Evolutionary conservation across 2,329 filamentous ascomycete genomes (phyloP), one percentile per base, ranked within the genome.

Genomic region (Mycogone perniciosa): DNA sequence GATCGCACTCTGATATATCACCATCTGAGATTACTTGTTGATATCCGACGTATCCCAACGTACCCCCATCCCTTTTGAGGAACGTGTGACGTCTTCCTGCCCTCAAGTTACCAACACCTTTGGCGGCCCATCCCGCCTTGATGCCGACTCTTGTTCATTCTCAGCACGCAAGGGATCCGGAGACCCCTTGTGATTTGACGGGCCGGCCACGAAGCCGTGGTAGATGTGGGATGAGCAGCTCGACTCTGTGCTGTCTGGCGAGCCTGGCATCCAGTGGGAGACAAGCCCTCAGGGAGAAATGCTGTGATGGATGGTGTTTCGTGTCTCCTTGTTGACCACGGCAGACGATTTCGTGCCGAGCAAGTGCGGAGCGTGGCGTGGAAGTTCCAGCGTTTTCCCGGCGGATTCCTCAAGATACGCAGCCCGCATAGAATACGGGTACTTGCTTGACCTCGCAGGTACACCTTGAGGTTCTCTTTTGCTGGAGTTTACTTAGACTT

Each of bases 191-290:
- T 53, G 6, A 2, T 60, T 33, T 2, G 64, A 65, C 1, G 62
- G 57, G 48, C 72, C 69, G 20, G 73, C 73, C 41, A 82, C 80
- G 65, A 85, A 85, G 41, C 78, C 82, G 11, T 82, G 75, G 58
- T 77, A 82, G 6, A 85, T 80, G 56, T 85, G 80, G 2, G 79
- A 84, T 4, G 76, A 81, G 62, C 85, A 85, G 4, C 82, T 67
- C 0, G 85, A 67, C 64, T 85, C 79, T 31, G 73, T 80, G 38
- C 80, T 76, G 9, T 72, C 58, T 8, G 75, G 20, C 73, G 7
- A 83, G 64, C 43, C 72, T 69, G 59, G 20, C 20, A 20, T 20
- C 20, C 20, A 20, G 20, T 20, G 20, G 20, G 20, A 20, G 20
- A 20, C 20, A 20, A 20, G 20, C 20, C 20, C 20, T 20, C 20